phyloP scores from a whole-genome alignment of 768 basidiomycete species.

The Kwoniella sp. region DNA sequence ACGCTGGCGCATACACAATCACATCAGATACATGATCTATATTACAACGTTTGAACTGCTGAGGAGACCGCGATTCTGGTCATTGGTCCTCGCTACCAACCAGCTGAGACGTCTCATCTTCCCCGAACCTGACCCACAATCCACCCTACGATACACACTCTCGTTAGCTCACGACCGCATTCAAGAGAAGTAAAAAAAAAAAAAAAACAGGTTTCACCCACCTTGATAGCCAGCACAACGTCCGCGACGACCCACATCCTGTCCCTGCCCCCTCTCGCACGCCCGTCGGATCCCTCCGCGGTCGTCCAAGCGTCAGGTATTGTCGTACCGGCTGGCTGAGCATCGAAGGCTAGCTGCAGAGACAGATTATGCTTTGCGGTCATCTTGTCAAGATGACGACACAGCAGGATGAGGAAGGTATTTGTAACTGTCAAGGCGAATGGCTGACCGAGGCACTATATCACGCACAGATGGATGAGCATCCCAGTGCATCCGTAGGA shows the following conservation, averaged over 20 bases:
- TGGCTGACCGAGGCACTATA: slow-evolving; percentile 50
- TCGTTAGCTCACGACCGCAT: not conserved
- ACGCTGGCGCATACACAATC: too few relatives aligned
- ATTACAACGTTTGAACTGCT: too few relatives aligned
- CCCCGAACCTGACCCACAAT: slow-evolving; percentile 30
- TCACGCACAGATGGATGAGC: not conserved
- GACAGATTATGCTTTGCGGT: not conserved
- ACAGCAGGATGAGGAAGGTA: slow-evolving; percentile 36
- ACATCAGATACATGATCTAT: too few relatives aligned
- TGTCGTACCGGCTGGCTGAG: slow-evolving; percentile 25
- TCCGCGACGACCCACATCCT: slow-evolving; percentile 43
- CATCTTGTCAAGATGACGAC: slow-evolving; percentile 23
- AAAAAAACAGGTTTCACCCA: slow-evolving; percentile 26
- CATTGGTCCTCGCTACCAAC: too few relatives aligned
- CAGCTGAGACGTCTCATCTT: too few relatives aligned
- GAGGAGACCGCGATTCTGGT: too few relatives aligned
- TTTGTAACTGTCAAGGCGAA: slow-evolving; percentile 42
- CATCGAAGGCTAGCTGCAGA: slow-evolving; percentile 31
- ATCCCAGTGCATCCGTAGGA: too few relatives aligned
- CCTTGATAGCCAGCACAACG: slow-evolving; percentile 50
- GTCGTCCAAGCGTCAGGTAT: slow-evolving; percentile 39
- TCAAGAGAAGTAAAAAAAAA: too few relatives aligned
- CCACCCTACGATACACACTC: slow-evolving; percentile 27
- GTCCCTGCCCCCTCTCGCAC: slow-evolving; percentile 39
- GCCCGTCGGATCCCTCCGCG: slow-evolving; percentile 26